Base-by-base conservation (phyloP, 495 filamentous ascomycete genomes). In the Talaromyces ruber region DNA sequence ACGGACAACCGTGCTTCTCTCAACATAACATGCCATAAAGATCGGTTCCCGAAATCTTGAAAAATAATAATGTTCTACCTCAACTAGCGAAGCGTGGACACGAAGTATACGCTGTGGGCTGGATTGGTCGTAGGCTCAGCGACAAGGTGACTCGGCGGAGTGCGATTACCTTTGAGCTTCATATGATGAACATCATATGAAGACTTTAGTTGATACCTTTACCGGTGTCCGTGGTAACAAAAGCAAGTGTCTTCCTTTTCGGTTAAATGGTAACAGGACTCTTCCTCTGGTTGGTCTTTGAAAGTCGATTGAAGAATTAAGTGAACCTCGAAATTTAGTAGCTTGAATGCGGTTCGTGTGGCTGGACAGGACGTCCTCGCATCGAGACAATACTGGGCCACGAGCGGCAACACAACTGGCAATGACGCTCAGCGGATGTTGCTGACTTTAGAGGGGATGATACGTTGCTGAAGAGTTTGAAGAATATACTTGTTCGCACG, bases 51-150 rank as follows among this genome's bases (percentile, higher is more conserved):
- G n/a, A n/a, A n/a, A n/a, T n/a, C n/a, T n/a, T n/a, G n/a, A n/a
- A n/a, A n/a, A n/a, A n/a, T n/a, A n/a, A n/a, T n/a, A n/a, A n/a
- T n/a, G 21, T 59, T 24, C 29, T 59, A 3, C 29, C 56, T 29
- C 37, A 30, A 22, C 30, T 59, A 5, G 9, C 32, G 2, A 6
- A 21, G 18, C 26, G 37, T 6, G 56, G 56, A 21, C 56, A 43
- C 24, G 29, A 59, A 43, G 56, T 59, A 37, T 59, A 59, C 22
- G 56, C 30, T 32, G n/a, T 59, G 2, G 56, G 43, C 16, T 59
- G 32, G 56, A 39, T 39, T 25, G 56, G 30, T 12, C 56, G 43
- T 22, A 30, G 56, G 26, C 30, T 29, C 12, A 59, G 56, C 30
- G 56, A 58, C 37, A 58, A 58, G 30, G 37, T 59, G 3, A 43